Evolutionary conservation across 1,139 yeast genomes (phyloP).

Genomic region (Diutina catenulata): DNA sequence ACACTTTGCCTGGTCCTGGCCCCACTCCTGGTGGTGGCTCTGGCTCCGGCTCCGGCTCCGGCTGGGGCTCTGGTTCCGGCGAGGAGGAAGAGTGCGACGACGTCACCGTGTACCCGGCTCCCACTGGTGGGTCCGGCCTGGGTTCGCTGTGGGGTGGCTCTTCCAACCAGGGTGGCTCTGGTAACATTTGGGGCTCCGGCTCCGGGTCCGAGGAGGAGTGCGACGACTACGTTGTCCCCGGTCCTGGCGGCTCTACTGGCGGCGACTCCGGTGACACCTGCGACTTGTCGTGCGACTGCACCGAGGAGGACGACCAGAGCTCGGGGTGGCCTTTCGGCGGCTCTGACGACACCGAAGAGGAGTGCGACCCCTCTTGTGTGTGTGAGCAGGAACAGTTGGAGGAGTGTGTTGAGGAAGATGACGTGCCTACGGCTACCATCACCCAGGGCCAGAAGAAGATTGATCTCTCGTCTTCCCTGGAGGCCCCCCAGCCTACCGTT

Average conservation of each 20-base stretch:
- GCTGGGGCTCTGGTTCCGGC: background rate
- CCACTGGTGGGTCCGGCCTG: no score
- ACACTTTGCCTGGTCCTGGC: background rate
- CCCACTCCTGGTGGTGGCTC: slow-evolving; percentile 1
- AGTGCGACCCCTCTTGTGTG: slow-evolving; percentile 4
- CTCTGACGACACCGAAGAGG: background rate
- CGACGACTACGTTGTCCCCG: no score
- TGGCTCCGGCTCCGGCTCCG: background rate
- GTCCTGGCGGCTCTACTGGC: no score
- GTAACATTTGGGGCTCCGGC: background rate
- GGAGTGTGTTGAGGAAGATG: slow-evolving; percentile 1
- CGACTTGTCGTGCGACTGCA: slow-evolving; percentile 3
- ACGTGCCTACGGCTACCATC: background rate
- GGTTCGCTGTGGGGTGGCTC: no score
- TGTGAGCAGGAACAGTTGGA: slow-evolving; percentile 4
- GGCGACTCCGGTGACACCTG: background rate
- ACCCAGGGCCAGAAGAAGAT: no score
- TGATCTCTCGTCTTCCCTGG: no score
- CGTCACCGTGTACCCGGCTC: no score
- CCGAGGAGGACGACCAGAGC: slow-evolving; percentile 1
- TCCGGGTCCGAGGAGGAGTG: no score
- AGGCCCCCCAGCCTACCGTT: background rate
- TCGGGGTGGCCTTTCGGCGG: slow-evolving; percentile 4
- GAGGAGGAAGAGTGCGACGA: no score
- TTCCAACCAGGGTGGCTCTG: background rate